These are phyloP conservation scores for Seminavis robusta DNA, from an alignment of 108 stramenopile genomes.

Conservation along the genomic window DNA sequence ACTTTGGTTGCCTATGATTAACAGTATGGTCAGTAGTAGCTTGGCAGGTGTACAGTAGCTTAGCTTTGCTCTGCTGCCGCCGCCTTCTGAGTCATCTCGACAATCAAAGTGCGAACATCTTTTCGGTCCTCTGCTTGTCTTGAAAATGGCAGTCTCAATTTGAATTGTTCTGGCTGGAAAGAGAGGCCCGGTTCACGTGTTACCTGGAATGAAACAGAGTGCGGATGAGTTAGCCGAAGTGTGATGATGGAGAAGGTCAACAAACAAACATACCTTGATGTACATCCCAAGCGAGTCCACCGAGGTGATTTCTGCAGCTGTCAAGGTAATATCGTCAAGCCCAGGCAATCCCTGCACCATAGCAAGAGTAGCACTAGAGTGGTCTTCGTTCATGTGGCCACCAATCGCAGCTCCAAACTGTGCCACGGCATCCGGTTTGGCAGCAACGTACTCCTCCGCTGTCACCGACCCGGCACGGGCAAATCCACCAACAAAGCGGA, in stretches of 20 bases:
- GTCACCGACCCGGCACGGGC: slow-evolving; percentile 86
- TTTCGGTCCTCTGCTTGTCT: slow-evolving; percentile 55
- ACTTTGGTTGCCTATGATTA: no score
- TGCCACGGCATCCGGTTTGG: slow-evolving; percentile 78
- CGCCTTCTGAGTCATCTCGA: slow-evolving; percentile 77
- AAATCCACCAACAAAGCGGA: slow-evolving; percentile 95
- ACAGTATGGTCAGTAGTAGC: no score
- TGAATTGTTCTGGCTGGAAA: slow-evolving; percentile 69
- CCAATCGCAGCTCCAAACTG: slow-evolving; percentile 79
- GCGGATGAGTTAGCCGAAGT: no score
- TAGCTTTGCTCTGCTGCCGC: slow-evolving; percentile 22
- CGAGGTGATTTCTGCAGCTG: slow-evolving; percentile 79
- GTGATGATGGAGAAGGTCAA: no score
- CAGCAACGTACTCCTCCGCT: slow-evolving; percentile 74
- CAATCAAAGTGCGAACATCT: slow-evolving; percentile 77
- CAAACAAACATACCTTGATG: no score
- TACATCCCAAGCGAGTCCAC: slow-evolving; percentile 94
- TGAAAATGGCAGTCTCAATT: slow-evolving; percentile 80
- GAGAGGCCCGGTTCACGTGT: slow-evolving; percentile 64
- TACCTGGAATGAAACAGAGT: no score
- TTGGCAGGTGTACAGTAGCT: no score
- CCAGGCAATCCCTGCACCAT: slow-evolving; percentile 84
- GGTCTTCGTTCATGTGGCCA: slow-evolving; percentile 97
- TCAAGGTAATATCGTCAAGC: slow-evolving; percentile 49
- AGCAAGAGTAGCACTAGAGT: slow-evolving; percentile 75